Evolutionary conservation across 768 basidiomycete genomes (phyloP), one percentile per base, ranked within the genome.

Genomic region (Pleurotus salmoneostramineus): DNA sequence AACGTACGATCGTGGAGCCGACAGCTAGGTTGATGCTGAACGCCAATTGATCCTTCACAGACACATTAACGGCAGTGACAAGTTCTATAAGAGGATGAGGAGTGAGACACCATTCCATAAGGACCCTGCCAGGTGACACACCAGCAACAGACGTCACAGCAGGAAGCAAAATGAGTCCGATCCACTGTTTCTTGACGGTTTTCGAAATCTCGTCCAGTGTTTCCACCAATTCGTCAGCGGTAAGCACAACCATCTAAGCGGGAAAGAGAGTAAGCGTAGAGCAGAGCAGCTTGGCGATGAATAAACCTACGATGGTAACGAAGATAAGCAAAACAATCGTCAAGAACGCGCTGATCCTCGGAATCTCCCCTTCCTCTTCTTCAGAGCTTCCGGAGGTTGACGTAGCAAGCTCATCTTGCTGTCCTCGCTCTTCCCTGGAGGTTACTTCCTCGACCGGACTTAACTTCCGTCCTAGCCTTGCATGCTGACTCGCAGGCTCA

Each of bases 61-160:
- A 93, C n/a, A 92, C 91, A 37, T 87, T 92, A 60, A 97, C 82
- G 8, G 93, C 93, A 5, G 91, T 95, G 56, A 94, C 83, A 62
- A 92, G 93, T 72, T 97, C 95, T 83, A 69, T 56, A 61, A 63
- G 45, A 64, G 51, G 15, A 33, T 21, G 47, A 33, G 17, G 47
- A 10, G 45, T 33, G 15, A 37, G 21, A 3, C 21, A 3, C 47
- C 35, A 37, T 6, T 8, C 7, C 3, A 45, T 11, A 14, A 36
- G 45, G 14, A 14, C 37, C 27, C 7, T 21, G 4, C 21, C 21
- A 27, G 1, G 1, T 27, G 21, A 57, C 52, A 17, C 37, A 88
- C 90, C 90, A 66, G 91, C 88, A 35, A 93, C 77, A 11, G 88
- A 88, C 35, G 84, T 88, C 42, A 95, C 88, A 14, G 88, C 86